Evolutionary conservation across 2,329 filamentous ascomycete genomes (phyloP), one percentile per base, ranked within the genome.

Genomic region (Aureobasidium melanogenum): DNA sequence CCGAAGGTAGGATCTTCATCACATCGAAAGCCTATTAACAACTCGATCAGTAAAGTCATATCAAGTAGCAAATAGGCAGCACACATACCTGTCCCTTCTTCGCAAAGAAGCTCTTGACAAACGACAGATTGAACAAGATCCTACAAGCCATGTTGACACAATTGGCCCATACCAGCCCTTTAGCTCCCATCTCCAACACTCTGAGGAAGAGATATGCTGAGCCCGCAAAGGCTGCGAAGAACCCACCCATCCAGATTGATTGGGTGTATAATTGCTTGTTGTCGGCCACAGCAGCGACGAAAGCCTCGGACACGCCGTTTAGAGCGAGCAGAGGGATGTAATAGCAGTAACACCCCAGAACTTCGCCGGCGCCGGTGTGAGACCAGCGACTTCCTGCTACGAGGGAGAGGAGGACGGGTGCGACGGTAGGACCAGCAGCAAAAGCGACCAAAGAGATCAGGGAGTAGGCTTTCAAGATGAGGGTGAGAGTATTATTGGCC

Each of bases 321-420:
- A 96, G 77, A 3, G 93, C 94, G 4, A 97, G 82, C 28, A 97
- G 85, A 0, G 94, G 94, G 63, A 99, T 89, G 76, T 96, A 97
- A 73, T 91, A 91, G 76, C 90, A 92, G 74, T 97, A 99, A 0
- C 82, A 82, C 0, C 87, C 85, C 7, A 99, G 80, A 3, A 94
- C 87, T 9, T 81, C 74, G 6, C 87, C 86, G 0, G 92, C 90
- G 46, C 88, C 88, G 0, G 87, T 86, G 3, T 79, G 80, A 0
- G 84, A 80, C 94, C 94, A 99, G 61, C 81, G 83, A 0, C 80
- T 77, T 1, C 93, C 92, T 0, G 92, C 89, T 1, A 97, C 78
- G 5, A 96, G 75, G 22, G 82, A 80, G 0, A 97, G 82, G 0
- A 93, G 80, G 0, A 88, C 77, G 0, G 90, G 88, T 0, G 92